These are phyloP conservation scores for Torulaspora gathmanii DNA, from an alignment of 805 yeast genomes.

Conservation along the genomic window DNA sequence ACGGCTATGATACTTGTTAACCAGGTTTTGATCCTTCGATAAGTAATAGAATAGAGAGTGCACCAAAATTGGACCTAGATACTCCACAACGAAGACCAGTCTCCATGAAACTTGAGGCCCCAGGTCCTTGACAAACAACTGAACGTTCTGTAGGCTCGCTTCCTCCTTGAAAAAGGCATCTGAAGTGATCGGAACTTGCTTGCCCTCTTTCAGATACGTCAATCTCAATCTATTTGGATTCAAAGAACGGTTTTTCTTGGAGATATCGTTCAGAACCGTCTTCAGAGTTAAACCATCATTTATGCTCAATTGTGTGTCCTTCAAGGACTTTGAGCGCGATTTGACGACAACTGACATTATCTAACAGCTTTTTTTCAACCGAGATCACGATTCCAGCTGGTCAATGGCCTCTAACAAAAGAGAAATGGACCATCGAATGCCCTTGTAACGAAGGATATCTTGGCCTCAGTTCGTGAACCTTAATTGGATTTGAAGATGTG, in stretches of 20 bases:
- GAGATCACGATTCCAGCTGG: not conserved
- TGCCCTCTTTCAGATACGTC: constrained; percentile 38
- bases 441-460: not conserved
- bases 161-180: constrained; percentile 34
- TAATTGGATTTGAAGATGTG: not conserved
- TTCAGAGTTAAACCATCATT: constrained; percentile 40
- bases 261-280: constrained; percentile 42
- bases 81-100: constrained; percentile 83
- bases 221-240: constrained; percentile 54
- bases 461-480: not conserved
- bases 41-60: constrained; percentile 63
- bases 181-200: constrained; percentile 31
- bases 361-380: not conserved
- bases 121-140: constrained; percentile 71
- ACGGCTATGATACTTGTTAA: constrained; percentile 13
- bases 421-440: not conserved
- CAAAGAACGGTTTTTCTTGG: constrained; percentile 40
- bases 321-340: constrained; percentile 58
- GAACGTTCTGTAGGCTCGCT: constrained; percentile 36
- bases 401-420: not conserved
- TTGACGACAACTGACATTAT: constrained; percentile 34
- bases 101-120: constrained; percentile 94
- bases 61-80: constrained; percentile 80
- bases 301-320: constrained; percentile 41
- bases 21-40: constrained; percentile 17